phyloP scores from a whole-genome alignment of 139 green algal species.

The Astrephomene gubernaculifera region DNA sequence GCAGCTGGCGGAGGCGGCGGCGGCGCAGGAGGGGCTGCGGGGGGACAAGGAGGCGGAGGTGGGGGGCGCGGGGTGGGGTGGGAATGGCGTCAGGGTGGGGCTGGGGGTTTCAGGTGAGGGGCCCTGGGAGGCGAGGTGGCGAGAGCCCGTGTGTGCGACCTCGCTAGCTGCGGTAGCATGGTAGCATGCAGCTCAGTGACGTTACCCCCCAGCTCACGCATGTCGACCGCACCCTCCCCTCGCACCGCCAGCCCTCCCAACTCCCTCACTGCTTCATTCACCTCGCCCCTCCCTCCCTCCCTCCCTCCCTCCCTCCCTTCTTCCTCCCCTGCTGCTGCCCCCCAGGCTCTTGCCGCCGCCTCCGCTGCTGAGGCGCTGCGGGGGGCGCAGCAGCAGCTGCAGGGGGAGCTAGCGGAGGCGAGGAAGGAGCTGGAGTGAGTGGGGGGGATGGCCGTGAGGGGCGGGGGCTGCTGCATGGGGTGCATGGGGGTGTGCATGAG shows the following conservation, averaged over 20 bases:
- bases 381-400: too few relatives aligned
- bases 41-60: slow-evolving; percentile 22
- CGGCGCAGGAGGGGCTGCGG: slow-evolving; percentile 7
- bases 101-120: not conserved
- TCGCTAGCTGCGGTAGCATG: not conserved
- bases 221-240: not conserved
- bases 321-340: not conserved
- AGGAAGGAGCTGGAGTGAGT: not conserved
- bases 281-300: not conserved
- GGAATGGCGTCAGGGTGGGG: not conserved
- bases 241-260: not conserved
- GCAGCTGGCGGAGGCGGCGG: slow-evolving; percentile 25
- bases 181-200: not conserved
- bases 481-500: too few relatives aligned
- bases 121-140: not conserved
- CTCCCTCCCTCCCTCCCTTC: not conserved
- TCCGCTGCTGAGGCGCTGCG: too few relatives aligned
- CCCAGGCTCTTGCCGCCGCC: not conserved
- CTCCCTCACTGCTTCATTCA: not conserved
- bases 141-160: not conserved
- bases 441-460: not conserved
- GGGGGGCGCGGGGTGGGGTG: not conserved
- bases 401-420: not conserved
- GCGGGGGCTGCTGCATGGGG: not conserved
- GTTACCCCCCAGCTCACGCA: not conserved